These are phyloP conservation scores for Diaporthe caulivora DNA, from an alignment of 2,329 filamentous ascomycete genomes.

Conservation along the genomic window DNA sequence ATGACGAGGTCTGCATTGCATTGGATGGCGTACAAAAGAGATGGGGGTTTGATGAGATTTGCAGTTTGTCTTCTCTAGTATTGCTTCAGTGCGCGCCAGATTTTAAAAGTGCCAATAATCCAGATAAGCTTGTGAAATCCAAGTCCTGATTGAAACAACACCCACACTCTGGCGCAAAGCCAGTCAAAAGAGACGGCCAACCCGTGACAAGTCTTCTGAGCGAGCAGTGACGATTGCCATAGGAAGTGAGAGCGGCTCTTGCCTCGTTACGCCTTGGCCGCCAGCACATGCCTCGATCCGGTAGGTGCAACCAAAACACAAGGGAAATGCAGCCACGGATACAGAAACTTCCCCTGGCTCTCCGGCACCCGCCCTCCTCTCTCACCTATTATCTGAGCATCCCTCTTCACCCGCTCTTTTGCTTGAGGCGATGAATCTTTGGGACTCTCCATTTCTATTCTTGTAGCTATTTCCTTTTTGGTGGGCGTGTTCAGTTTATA, in stretches of 20 bases:
- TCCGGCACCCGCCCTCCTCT: constrained; percentile 32
- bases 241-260: background rate
- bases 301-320: constrained; percentile 15
- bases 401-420: constrained; percentile 33
- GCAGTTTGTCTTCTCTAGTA: constrained; percentile 39
- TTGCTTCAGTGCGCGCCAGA: constrained; percentile 32
- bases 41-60: constrained; percentile 44
- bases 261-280: background rate
- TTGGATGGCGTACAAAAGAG: constrained; percentile 59
- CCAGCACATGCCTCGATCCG: background rate
- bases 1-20: constrained; percentile 67
- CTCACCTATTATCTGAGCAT: constrained; percentile 23
- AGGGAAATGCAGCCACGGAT: background rate
- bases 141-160: constrained; percentile 7
- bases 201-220: no score
- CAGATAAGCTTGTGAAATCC: constrained; percentile 20
- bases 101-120: constrained; percentile 6
- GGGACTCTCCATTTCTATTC: constrained; percentile 17
- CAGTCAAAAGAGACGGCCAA: background rate
- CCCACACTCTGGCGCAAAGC: background rate
- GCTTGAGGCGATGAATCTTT: constrained; percentile 23
- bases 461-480: constrained; percentile 7
- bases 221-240: background rate
- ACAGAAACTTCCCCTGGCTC: background rate
- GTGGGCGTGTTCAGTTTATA: constrained; percentile 2